A percentile compares a stretch with the other conserved stretches of the same genome.
phyloP scores from a whole-genome alignment of 2,329 filamentous ascomycete genomes.

The Aspergillus ochraceoroseus region DNA sequence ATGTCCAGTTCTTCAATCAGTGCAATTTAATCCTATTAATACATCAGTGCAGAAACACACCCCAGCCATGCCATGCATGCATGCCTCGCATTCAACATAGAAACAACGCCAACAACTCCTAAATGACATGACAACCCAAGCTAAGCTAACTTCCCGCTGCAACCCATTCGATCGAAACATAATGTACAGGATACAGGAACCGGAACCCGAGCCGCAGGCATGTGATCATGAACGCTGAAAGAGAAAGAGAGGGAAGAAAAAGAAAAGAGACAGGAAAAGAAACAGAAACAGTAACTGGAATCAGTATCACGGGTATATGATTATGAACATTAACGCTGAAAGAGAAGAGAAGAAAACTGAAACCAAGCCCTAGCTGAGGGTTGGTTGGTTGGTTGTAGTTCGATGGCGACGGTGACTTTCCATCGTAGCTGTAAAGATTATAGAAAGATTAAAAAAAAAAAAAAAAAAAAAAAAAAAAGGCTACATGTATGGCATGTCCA shows the following conservation, averaged over 20 bases:
- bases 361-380: slow-evolving; percentile 1
- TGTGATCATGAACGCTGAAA: background rate
- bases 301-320: background rate
- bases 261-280: background rate
- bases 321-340: slow-evolving; percentile 3
- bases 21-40: too few relatives aligned
- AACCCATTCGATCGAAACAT: slow-evolving; percentile 2
- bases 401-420: too few relatives aligned
- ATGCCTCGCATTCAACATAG: too few relatives aligned
- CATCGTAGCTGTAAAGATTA: too few relatives aligned
- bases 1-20: too few relatives aligned
- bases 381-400: background rate
- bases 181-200: too few relatives aligned
- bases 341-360: background rate
- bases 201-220: too few relatives aligned
- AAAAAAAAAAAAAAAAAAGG: background rate
- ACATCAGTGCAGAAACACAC: too few relatives aligned
- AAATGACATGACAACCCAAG: too few relatives aligned
- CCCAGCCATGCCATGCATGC: too few relatives aligned
- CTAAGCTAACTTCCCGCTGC: background rate
- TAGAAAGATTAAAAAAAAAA: background rate
- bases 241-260: background rate
- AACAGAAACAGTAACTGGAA: background rate
- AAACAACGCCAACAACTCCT: too few relatives aligned
- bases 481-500: slow-evolving; percentile 3